Conservation (phyloP, 2,329 filamentous ascomycete species). For the Ambrosiella xylebori region DNA sequence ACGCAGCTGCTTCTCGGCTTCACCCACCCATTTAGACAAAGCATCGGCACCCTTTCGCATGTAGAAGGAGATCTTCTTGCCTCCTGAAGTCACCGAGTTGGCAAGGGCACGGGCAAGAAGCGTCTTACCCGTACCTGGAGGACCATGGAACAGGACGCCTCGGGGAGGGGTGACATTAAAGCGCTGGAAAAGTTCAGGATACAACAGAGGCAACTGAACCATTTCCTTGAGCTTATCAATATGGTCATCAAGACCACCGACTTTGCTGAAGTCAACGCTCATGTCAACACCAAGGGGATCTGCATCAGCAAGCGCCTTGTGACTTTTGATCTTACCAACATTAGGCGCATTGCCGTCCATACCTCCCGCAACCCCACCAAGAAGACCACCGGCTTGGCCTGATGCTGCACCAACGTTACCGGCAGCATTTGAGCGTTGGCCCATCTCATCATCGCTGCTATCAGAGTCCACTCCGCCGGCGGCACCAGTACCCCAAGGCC, state of each 20-base stretch:
- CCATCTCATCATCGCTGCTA: constrained; percentile 85
- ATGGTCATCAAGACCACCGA: constrained; percentile 80
- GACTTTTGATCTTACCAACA: constrained; percentile 84
- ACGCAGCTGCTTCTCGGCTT: constrained; percentile 87
- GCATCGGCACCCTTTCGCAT: constrained; percentile 98
- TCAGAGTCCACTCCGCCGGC: constrained; percentile 77
- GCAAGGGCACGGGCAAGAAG: constrained; percentile 85
- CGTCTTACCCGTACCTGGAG: constrained; percentile 94
- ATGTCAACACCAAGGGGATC: constrained; percentile 88
- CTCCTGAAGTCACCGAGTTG: constrained; percentile 74
- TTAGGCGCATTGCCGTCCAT: constrained; percentile 42
- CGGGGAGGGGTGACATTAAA: constrained; percentile 90
- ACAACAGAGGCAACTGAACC: constrained; percentile 85
- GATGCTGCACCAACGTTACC: constrained; percentile 48
- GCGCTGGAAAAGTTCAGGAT: constrained; percentile 80
- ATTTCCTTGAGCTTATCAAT: constrained; percentile 98
- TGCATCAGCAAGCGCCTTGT: constrained; percentile 78
- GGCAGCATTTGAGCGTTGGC: constrained; percentile 37
- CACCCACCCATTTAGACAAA: constrained; percentile 95
- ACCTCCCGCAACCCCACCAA: constrained; percentile 24
- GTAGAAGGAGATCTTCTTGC: constrained; percentile 93
- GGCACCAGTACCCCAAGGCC: constrained; percentile 57
- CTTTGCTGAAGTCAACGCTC: constrained; percentile 83
- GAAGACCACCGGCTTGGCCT: constrained; percentile 31
- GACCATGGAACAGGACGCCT: constrained; percentile 90